Evolutionary conservation across 768 basidiomycete genomes (phyloP), one percentile per base, ranked within the genome.

Genomic region (Agaricus blazei): DNA sequence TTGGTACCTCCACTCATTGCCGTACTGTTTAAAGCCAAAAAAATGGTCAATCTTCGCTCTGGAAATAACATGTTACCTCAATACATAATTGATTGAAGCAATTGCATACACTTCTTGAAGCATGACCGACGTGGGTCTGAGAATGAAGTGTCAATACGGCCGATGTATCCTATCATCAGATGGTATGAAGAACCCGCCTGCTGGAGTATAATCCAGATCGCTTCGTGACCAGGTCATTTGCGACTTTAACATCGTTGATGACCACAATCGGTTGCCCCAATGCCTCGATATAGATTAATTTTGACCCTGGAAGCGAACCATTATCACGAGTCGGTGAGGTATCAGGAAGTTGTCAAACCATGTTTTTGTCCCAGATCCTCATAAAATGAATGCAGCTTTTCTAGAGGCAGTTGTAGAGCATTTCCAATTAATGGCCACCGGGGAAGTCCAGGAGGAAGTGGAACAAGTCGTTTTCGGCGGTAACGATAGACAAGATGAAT

Each of bases 151-250:
- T 19, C 24, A 26, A 28, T 9, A 19, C 4, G 27, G 28, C 4
- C 1, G 14, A 4, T 4, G 19, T 43, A 19, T 19, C 19, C 6
- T 19, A 2, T 26, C 31, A 4, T 8, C 14, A 7, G 6, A 4
- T 3, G 9, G 31, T 5, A 9, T 5, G 14, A 24, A 2, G 4
- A 19, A 26, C 54, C 12, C 40, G 59, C 58, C 80, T 73, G 58
- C 81, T 79, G 4, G 84, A 83, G 59, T 84, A 85, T 44, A 80
- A 80, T 15, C 67, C 61, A n/a, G 77, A 80, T 4, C 79, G 71
- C 57, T 77, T 83, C 48, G 84, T 82, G 42, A 85, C 77, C 1
- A 85, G 73, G 31, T 84, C 82, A 42, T 68, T 68, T 1, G 75
- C 75, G 1, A 71, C 67, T 40, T 75, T 60, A n/a, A 71, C 63